Base-by-base conservation (phyloP, 2,329 filamentous ascomycete genomes). In the Davidsoniella eucalypti region DNA sequence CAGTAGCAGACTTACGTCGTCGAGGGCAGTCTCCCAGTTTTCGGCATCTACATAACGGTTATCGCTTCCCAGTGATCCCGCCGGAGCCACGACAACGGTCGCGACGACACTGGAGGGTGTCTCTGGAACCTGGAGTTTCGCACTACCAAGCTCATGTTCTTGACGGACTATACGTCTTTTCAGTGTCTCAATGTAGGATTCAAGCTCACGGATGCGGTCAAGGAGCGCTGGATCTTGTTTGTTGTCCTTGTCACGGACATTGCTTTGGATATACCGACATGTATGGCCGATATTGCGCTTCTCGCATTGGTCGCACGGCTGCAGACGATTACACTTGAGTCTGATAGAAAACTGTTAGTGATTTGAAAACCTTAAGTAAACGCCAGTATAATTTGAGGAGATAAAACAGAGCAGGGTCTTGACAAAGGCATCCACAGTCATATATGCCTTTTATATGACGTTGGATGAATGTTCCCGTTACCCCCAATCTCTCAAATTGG, bases 241-340 rank as follows among this genome's bases (percentile, higher is more conserved):
- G 7, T 8, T 33, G 5, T 8, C 8, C 6, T 33, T 33, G 5
- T 44, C 44, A 14, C 47, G 47, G 17, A 49, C 55, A n/a, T 54
- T 54, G 49, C 59, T 60, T 3, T 59, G 59, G 14, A 61, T 54
- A 43, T 59, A 58, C n/a, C 55, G 50, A 47, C 60, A 61, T 4
- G 53, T 57, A 8, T 52, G 47, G 6, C 53, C 51, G 39, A 62
- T 57, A 41, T 57, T 56, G n/a, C 61, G 58, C 54, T 60, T 61
- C 44, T 55, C 55, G 51, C 61, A 63, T 16, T 62, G 59, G 44
- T 61, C 59, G 47, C 61, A 63, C 2, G 61, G 61, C 17, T 58
- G 54, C 36, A 57, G 55, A 16, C 60, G 58, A 45, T 63, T 60
- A 53, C 61, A 63, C 51, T 62, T 62, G 23, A 63, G 57, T 51